Evolutionary conservation across 306 rosid species (phyloP), one percentile per base, ranked within the genome.

Genomic region (Carpinus fangiana): DNA sequence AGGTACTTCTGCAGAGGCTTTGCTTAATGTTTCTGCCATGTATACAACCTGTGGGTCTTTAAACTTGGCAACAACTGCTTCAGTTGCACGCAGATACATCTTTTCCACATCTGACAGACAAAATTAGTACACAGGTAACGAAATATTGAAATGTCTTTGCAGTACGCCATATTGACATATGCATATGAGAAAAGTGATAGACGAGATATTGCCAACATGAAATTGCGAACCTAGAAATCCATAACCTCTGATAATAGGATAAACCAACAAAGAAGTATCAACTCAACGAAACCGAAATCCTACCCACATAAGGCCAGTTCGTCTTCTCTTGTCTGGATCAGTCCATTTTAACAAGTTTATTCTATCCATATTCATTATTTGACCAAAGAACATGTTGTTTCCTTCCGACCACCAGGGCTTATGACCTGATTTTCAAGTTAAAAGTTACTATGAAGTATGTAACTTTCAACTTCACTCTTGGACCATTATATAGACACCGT

Each of bases 41-140:
- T 88, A 94, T 57, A 76, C 90, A 38, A 79, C 87, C 78, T 69
- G 87, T 56, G 90, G 88, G 75, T 88, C 96, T 85, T 78, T 85
- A 74, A 95, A 86, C 83, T 87, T 88, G 70, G 90, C 88, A 87
- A 89, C 78, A 78, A 87, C 85, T 65, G 91, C 90, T 86, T 86
- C 90, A 34, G 73, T 88, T 73, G 91, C 89, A 70, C 52, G 79
- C 23, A 34, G 59, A 72, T 76, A 90, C 69, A 82, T 83, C 84
- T 88, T 89, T 86, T 87, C 91, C 9, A 82, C 77, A 78, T 88
- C 98, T 95, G 90, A 43, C 68, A 56, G 54, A 82, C 61, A 77
- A 79, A 76, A 72, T 21, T 68, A 62, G 59, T 2, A 76, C 78
- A 73, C 36, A 70, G 71, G 51, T 79, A 71, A 66, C 60, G 5